Base-by-base conservation (phyloP, 225 moss, liverwort and hornwort species). In the Polytrichum formosum region DNA sequence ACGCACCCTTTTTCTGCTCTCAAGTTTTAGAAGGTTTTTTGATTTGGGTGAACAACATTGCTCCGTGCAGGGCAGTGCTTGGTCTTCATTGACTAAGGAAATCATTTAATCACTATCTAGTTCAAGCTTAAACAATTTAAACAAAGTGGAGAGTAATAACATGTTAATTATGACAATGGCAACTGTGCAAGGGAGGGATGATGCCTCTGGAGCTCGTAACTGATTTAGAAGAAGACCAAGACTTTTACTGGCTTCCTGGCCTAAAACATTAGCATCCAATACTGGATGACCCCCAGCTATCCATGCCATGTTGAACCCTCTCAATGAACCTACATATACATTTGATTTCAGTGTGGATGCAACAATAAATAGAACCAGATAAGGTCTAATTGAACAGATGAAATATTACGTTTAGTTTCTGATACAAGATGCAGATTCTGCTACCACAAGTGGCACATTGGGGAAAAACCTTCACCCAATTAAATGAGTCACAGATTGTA, bases 161-260 rank as follows among this genome's bases (percentile, higher is more conserved):
- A 94, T 99, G 84, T 99, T 99, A 16, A 99, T 91, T 80, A 99
- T 88, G 76, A 99, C 98, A 88, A 99, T 99, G 71, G 98, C 98
- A 70, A 99, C 98, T 76, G 95, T 90, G 78, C 94, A 92, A 84
- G 94, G 98, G 54, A 99, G 94, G 81, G 88, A 72, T 62, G 98
- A 99, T 82, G 91, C 90, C 75, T 94, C 98, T 79, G 85, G 81
- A 73, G 90, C 90, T 75, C 98, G 86, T 74, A 99, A 87, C 75
- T 94, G 98, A 84, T 94, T 91, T 55, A 99, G 74, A 26, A 99
- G 80, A 70, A 92, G 81, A 27, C 92, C 94, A 81, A 99, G 90
- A 69, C 88, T 94, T 67, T 94, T 92, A 83, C 94, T 99, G 74
- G 98, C 94, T 85, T 99, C 98, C 87, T 94, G 98, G 69, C 94